A percentile compares a stretch with the other conserved stretches of the same genome.
These are phyloP conservation scores for Prunus salicina DNA, from an alignment of 306 rosid species.

Conservation along the genomic window DNA sequence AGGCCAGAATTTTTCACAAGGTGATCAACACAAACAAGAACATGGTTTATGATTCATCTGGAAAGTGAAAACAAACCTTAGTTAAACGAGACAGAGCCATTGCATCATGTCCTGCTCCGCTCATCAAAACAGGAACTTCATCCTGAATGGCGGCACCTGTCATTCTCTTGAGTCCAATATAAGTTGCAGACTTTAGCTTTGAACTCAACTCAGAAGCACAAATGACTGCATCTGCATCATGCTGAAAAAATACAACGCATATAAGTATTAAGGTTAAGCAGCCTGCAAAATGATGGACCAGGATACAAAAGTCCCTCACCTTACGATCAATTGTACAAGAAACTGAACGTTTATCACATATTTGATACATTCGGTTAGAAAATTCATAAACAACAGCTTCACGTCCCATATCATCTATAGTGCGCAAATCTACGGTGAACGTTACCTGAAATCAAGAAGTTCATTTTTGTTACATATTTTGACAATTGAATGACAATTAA, in stretches of 20 bases:
- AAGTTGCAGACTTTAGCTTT: conserved; percentile 70
- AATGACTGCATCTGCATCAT: conserved; percentile 84
- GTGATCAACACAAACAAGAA: background rate
- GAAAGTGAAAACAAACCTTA: conserved; percentile 46
- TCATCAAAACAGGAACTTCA: conserved; percentile 73
- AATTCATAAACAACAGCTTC: conserved; percentile 80
- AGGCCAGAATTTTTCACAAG: conserved; percentile 15
- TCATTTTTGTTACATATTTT: conserved; percentile 1
- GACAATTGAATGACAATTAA: conserved; percentile 7
- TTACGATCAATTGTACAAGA: conserved; percentile 77
- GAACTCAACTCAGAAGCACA: conserved; percentile 75
- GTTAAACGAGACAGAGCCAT: conserved; percentile 94
- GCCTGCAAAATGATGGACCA: background rate
- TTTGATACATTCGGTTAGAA: conserved; percentile 61
- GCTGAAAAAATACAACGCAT: conserved; percentile 42
- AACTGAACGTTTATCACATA: conserved; percentile 82
- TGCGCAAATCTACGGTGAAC: conserved; percentile 82
- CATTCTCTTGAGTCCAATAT: conserved; percentile 61
- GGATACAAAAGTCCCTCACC: conserved; percentile 38
- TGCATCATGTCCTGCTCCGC: conserved; percentile 97
- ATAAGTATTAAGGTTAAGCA: conserved; percentile 1
- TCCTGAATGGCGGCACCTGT: conserved; percentile 67
- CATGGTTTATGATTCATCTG: background rate
- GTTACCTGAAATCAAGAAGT: conserved; percentile 57
- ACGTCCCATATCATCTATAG: conserved; percentile 83